Base-by-base conservation (phyloP, 2,329 filamentous ascomycete species). In the Sporothrix pseudoabietina region DNA sequence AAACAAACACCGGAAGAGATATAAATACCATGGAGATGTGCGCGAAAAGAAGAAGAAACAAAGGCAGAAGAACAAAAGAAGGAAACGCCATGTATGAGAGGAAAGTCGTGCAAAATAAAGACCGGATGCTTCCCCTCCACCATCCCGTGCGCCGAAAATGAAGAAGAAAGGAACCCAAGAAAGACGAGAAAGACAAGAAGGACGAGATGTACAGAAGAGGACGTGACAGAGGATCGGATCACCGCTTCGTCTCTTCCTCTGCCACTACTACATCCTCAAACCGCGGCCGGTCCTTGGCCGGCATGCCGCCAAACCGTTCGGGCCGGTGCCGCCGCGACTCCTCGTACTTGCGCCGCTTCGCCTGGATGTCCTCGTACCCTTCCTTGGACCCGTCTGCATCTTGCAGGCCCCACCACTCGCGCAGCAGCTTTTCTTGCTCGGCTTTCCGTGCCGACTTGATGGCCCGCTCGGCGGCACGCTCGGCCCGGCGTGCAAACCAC, bases 401-500 rank as follows among this genome's bases (percentile, higher is more conserved):
- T 66, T 76, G 74, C 8, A 91, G 78, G 4, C 88, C 88, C 89
- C 89, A 91, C 89, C 89, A 91, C 83, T 90, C 89, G 74, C 88
- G 81, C 79, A 90, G 84, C 75, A 91, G 91, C 63, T 86, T 85
- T 81, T 91, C 88, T 82, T 91, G 89, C 78, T 90, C 88, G 71
- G 84, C 82, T 76, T 87, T 87, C 77, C 89, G 84, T 74, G 83
- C 83, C 72, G 87, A 85, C 78, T 90, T 90, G 75, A 87, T 85
- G 81, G 94, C 90, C 52, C 90, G 84, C 81, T 91, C 89, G 73
- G 84, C 84, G 78, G 90, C 87, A 72, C 94, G 87, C 83, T 94
- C 89, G 77, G 93, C 85, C 70, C 93, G 87, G 76, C 88, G 87
- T 70, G 90, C 89, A 81, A 98, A 98, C 96, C 96, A 99, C 80